Conservation (phyloP, 169 alveolate genomes). For the Condylostoma magnum region DNA sequence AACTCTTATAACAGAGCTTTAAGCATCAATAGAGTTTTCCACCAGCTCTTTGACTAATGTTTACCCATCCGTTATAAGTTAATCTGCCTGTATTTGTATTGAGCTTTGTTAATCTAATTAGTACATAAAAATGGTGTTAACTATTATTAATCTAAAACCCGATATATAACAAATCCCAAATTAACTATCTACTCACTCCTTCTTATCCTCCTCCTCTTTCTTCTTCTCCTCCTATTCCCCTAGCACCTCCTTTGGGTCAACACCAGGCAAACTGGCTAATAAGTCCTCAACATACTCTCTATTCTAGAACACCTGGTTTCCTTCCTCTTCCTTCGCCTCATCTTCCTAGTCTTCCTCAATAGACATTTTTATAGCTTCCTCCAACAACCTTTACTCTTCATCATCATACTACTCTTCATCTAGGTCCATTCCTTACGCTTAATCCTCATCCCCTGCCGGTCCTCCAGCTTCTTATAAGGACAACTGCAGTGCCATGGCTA, state of each 20-base stretch:
- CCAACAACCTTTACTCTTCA: slow-evolving; percentile 36
- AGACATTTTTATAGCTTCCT: slow-evolving; percentile 26
- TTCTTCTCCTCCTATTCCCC: slow-evolving; percentile 30
- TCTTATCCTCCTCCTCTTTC: slow-evolving; percentile 32
- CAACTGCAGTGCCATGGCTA: slow-evolving; percentile 72
- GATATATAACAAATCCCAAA: neutral
- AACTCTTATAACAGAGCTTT: slow-evolving; percentile 80
- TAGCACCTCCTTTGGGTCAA: slow-evolving; percentile 39
- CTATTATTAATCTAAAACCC: no score
- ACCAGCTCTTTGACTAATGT: slow-evolving; percentile 90
- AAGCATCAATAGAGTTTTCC: slow-evolving; percentile 94
- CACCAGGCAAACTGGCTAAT: slow-evolving; percentile 50
- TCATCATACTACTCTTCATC: slow-evolving; percentile 37
- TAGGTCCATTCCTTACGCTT: slow-evolving; percentile 13
- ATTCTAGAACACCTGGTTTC: neutral
- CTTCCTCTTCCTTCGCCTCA: neutral
- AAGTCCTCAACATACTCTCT: slow-evolving; percentile 12
- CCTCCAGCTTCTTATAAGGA: slow-evolving; percentile 42
- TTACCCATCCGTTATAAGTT: slow-evolving; percentile 45
- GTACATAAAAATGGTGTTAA: no score
- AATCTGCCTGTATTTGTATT: slow-evolving; percentile 37
- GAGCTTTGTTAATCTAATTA: no score
- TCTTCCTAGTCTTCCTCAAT: slow-evolving; percentile 10
- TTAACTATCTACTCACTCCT: neutral
- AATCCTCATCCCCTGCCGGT: slow-evolving; percentile 28